Evolutionary conservation across 192 early-diverging fungal species (phyloP), one percentile per base, ranked within the genome.

Genomic region (Coemansia sp.): DNA sequence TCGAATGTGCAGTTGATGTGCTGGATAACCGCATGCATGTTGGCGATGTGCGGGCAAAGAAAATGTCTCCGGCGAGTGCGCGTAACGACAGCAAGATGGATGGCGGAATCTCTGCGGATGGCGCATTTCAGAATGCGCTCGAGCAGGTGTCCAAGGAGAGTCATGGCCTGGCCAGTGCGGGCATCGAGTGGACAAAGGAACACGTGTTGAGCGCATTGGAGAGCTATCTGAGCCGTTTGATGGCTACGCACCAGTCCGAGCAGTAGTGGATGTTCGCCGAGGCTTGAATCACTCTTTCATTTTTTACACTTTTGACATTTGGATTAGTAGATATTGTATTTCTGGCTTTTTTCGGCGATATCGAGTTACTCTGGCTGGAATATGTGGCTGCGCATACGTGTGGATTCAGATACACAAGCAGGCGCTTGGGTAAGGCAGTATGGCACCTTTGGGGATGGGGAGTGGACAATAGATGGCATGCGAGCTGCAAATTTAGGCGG

Each of bases 1-100:
- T 82, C 25, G 79, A 82, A 28, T 76, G 79, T 20, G 62, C 74
- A 2, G 79, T 82, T 0, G 61, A 57, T 31, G 66, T 73, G 2
- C 14, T 82, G 31, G 79, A 82, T 34, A 34, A 38, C 3, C 70
- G 67, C 41, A 59, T 48, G 28, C 59, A 38, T 52, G 43, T 14
- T 31, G 16, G 52, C 21, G 47, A 35, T 16, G 35, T 14, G 16
- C 16, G 20, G 33, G 14, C 11, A 20, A 23, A 42, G 31, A 35
- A 23, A 1, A 18, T 25, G 47, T 50, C 7, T 50, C 47, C 21
- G 11, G 11, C n/a, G 8, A 35, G 23, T 21, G 37, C 13, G 39
- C 73, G 73, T 39, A 80, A 69, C 21, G 73, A 80, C 62, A 72
- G 69, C 65, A 75, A 72, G 60, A 59, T 80, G 57, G 73, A 69